phyloP scores from a whole-genome alignment of 805 yeast genomes.

The Yarrowia bubula region DNA sequence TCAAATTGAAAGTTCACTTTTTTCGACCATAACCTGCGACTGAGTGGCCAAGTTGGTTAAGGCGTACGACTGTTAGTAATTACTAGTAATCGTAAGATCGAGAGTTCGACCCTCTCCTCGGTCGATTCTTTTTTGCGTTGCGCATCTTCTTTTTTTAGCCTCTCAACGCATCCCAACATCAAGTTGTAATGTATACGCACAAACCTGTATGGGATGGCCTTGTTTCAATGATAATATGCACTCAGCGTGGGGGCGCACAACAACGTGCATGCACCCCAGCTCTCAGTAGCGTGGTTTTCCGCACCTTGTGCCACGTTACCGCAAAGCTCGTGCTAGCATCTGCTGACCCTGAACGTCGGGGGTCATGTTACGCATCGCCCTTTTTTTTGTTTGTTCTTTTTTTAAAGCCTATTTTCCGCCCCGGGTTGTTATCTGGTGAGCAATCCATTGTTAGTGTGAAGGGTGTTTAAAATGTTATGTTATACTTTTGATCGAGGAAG shows the following conservation, averaged over 20 bases:
- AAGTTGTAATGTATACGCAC: too few relatives aligned
- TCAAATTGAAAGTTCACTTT: not conserved
- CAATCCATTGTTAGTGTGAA: not conserved
- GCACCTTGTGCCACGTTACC: too few relatives aligned
- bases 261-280: too few relatives aligned
- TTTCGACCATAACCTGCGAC: not conserved
- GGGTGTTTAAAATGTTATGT: too few relatives aligned
- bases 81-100: conserved; percentile 22
- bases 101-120: conserved; percentile 28
- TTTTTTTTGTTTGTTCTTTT: not conserved
- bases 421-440: not conserved
- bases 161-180: too few relatives aligned
- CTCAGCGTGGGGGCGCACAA: not conserved
- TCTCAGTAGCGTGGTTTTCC: too few relatives aligned
- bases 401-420: not conserved
- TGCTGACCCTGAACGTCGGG: not conserved
- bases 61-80: conserved; percentile 26
- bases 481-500: too few relatives aligned
- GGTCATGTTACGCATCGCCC: not conserved
- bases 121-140: not conserved
- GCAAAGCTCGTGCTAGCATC: too few relatives aligned
- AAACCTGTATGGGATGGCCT: too few relatives aligned
- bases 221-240: not conserved
- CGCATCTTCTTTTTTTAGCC: not conserved
- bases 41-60: conserved; percentile 27